Base-by-base conservation (phyloP, 75 land plant genomes). In the Isoetes taiwanensis region DNA sequence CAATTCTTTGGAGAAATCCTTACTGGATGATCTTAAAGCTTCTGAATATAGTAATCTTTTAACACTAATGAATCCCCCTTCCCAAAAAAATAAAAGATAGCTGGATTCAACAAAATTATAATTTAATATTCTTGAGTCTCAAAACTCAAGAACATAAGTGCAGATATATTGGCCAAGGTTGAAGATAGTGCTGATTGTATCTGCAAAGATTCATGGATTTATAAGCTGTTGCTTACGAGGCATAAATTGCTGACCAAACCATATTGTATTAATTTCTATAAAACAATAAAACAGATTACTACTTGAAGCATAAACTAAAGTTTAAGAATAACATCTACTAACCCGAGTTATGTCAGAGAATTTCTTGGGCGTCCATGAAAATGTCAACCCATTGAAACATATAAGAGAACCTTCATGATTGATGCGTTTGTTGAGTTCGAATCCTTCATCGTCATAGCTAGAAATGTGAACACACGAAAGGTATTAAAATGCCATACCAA, bases 371-470 rank as follows among this genome's bases (percentile, higher is more conserved):
- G 61, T 41, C 93, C 93, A 86, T 39, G 78, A 68, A 58, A 77
- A 56, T 10, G 80, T 41, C 48, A 80, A 50, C 34, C 76, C 80
- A 58, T 76, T 79, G 21, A 80, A 63, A 54, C 78, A 71, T 34
- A 86, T 72, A 66, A 86, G 58, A 57, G 78, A 77, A 19, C 93
- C 87, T 67, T 83, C 87, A 67, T 83, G 67, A 5, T 75, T 30
- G 0, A 80, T 78, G 8, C 77, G n/a, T n/a, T n/a, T 73, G 56
- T 80, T 86, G 11, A 80, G 81, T 2, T 64, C 68, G 58, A 86
- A 86, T 20, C 81, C 83, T 12, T 65, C 70, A 28, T 86, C 87
- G 5, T 76, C 72, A 50, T 64, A 86, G 62, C 90, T 85, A 69
- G 25, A 30, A 24, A 34, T n/a, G n/a, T n/a, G n/a, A n/a, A n/a